Percentiles rank a stretch among this genome's conserved stretches.
Evolutionary conservation across 805 yeast genomes (phyloP).

Genomic region (Wickerhamomyces chambardii): DNA sequence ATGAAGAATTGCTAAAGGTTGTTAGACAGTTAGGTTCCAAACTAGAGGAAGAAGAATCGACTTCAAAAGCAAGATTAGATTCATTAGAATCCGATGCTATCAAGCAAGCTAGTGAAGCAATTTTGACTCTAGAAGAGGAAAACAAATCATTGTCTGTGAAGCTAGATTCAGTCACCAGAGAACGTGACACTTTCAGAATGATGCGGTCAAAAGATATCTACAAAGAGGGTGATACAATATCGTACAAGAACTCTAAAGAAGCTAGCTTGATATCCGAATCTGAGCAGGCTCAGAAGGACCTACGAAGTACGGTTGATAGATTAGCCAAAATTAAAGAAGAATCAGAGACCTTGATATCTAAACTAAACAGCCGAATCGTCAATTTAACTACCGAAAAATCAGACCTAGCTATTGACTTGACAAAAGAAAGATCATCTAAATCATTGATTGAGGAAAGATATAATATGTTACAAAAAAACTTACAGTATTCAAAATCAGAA

Average conservation of each 20-base stretch:
- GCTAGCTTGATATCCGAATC: slow-evolving; percentile 6
- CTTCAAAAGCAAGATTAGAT: slow-evolving; percentile 22
- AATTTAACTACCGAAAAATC: slow-evolving; percentile 31
- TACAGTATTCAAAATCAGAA: slow-evolving; percentile 34
- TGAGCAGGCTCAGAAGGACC: slow-evolving; percentile 8
- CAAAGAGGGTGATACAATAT: slow-evolving; percentile 6
- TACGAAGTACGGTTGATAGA: slow-evolving; percentile 7
- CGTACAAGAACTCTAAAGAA: slow-evolving; percentile 8
- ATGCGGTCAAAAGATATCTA: slow-evolving; percentile 15
- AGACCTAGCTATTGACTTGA: slow-evolving; percentile 36
- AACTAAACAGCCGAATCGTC: slow-evolving; percentile 38
- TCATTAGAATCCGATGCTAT: slow-evolving; percentile 38
- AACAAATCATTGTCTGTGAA: slow-evolving; percentile 41
- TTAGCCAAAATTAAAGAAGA: slow-evolving; percentile 22
- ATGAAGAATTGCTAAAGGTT: slow-evolving; percentile 59
- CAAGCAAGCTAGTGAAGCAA: slow-evolving; percentile 63
- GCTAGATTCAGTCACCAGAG: slow-evolving; percentile 46
- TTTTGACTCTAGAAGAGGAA: slow-evolving; percentile 51
- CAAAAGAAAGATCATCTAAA: slow-evolving; percentile 45
- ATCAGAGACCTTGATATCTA: slow-evolving; percentile 34
- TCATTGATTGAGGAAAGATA: slow-evolving; percentile 46
- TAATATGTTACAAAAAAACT: slow-evolving; percentile 28
- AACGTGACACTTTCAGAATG: slow-evolving; percentile 57
- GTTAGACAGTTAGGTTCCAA: slow-evolving; percentile 66
- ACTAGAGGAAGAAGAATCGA: slow-evolving; percentile 53